Base-by-base conservation (phyloP, 1,284 basidiomycete species). In the Ustilago bromivora region DNA sequence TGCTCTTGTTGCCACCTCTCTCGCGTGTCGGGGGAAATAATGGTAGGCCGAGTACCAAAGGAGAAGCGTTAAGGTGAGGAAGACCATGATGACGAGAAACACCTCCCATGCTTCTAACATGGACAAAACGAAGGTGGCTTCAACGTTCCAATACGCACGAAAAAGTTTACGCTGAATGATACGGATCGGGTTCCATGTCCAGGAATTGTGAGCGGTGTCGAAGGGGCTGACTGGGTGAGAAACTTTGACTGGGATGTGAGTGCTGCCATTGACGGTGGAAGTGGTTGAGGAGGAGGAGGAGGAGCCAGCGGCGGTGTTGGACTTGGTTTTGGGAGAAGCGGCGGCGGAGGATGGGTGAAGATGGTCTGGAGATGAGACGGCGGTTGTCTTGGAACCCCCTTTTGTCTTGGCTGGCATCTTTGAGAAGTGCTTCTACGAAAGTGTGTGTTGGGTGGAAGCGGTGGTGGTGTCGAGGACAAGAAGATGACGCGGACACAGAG, bases 21-120 rank as follows among this genome's bases (percentile, higher is more conserved):
- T 66, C 1, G 63, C 55, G 47, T 76, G 72, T 8, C 63, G 38
- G 13, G 77, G 77, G 64, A 79, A 76, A 57, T 79, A 76, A 63
- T 65, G 41, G 46, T 65, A 58, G 15, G 67, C 41, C 43, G 70
- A 73, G 36, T 79, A 79, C 66, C 69, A 72, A 12, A 73, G 51
- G 17, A 79, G 53, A 2, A 64, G n/a, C 5, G 71, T 66, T 10
- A 74, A 56, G 13, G 52, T 38, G 41, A 66, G 17, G 46, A 67
- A 71, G 8, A 73, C 67, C 12, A 71, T 61, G 10, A 76, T 78
- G 52, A 76, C 73, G 31, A 79, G 59, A 23, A 72, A 64, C 1
- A 76, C 66, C 38, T 79, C 77, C 77, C 77, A 79, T 1, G 70
- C 67, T 66, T 79, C 77, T 34, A 79, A 59, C 73, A 76, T 76